Conservation (phyloP, 2,329 filamentous ascomycete species). For the Hypoxylon sp. region DNA sequence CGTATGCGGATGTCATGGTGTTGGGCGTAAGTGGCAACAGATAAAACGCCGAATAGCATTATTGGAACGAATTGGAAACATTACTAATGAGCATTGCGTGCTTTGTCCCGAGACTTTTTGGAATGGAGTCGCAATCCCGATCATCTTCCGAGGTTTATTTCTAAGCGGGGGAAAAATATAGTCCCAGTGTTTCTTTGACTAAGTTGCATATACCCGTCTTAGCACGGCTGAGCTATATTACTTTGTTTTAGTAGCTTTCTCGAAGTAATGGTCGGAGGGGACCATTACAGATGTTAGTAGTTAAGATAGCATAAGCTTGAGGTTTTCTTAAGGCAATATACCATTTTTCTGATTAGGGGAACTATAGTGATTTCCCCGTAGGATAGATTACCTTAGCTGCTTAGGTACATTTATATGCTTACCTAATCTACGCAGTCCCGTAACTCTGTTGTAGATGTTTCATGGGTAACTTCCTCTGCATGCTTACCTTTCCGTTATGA, state of each 20-base stretch:
- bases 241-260: background rate
- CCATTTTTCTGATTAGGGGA: too few relatives aligned
- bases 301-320: background rate
- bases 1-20: conserved; percentile 6
- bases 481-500: background rate
- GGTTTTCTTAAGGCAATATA: background rate
- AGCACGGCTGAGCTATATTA: background rate
- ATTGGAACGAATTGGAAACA: conserved; percentile 27
- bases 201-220: background rate
- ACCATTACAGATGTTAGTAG: background rate
- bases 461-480: background rate
- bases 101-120: conserved; percentile 8
- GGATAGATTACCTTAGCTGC: too few relatives aligned
- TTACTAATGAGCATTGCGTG: conserved; percentile 30
- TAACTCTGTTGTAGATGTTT: background rate
- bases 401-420: too few relatives aligned
- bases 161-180: conserved; percentile 35
- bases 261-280: background rate
- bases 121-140: conserved; percentile 21
- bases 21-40: conserved; percentile 18
- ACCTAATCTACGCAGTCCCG: too few relatives aligned
- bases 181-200: conserved; percentile 13
- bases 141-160: conserved; percentile 28
- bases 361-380: too few relatives aligned
- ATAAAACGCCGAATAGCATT: conserved; percentile 34